These are phyloP conservation scores for Pleurotus pulmonarius DNA, from an alignment of 768 basidiomycete species.

Conservation along the genomic window DNA sequence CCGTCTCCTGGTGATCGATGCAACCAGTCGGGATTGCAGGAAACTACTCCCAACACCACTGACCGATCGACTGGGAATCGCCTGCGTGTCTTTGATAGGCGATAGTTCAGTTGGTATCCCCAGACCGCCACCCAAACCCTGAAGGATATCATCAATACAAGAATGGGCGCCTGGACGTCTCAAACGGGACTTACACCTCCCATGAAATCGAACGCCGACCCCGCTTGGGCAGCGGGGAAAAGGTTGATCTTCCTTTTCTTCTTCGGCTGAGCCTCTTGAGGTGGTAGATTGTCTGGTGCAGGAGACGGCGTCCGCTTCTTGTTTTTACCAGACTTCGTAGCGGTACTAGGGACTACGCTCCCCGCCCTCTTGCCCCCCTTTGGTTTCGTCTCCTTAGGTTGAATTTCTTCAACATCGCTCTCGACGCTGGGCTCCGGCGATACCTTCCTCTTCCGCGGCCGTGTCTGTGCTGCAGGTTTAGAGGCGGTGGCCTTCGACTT, in stretches of 20 bases:
- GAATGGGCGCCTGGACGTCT: not conserved
- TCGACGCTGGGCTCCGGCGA: not conserved
- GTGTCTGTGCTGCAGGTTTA: not conserved
- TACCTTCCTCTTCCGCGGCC: not conserved
- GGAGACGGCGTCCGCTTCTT: constrained; percentile 17
- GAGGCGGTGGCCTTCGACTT: not conserved
- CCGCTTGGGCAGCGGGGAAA: constrained; percentile 38
- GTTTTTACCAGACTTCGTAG: constrained; percentile 14
- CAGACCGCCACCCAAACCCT: constrained; percentile 38
- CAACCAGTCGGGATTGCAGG: constrained; percentile 19
- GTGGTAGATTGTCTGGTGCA: constrained; percentile 15
- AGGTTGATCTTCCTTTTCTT: constrained; percentile 70
- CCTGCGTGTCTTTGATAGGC: constrained; percentile 56
- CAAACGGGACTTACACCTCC: constrained; percentile 25
- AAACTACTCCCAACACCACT: constrained; percentile 21
- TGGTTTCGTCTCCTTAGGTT: constrained; percentile 11
- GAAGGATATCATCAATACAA: not conserved
- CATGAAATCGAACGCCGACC: constrained; percentile 44
- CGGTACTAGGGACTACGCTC: constrained; percentile 14
- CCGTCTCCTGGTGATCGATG: constrained; percentile 14
- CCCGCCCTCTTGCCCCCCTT: constrained; percentile 17
- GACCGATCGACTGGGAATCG: constrained; percentile 41
- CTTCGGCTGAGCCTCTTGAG: constrained; percentile 40
- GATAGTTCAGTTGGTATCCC: constrained; percentile 67
- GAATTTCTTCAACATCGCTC: not conserved